These are phyloP conservation scores for Sicyos baderoa DNA, from an alignment of 306 rosid genomes.

Conservation along the genomic window DNA sequence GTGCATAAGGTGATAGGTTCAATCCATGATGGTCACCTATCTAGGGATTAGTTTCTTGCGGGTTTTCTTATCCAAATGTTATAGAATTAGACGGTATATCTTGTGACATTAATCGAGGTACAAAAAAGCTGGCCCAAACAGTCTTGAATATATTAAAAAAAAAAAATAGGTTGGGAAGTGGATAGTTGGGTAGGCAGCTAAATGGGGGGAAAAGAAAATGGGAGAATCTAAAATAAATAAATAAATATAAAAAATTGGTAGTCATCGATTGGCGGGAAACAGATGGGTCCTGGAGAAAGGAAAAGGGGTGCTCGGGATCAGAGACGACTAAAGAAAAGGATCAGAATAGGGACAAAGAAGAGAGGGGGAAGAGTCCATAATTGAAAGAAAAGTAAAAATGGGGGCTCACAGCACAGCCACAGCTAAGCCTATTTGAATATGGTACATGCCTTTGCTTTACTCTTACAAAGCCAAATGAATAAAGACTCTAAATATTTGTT, in stretches of 20 bases:
- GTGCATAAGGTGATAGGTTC: no score
- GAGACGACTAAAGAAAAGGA: constrained; percentile 46
- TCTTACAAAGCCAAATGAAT: constrained; percentile 25
- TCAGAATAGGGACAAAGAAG: constrained; percentile 25
- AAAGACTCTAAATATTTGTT: constrained; percentile 29
- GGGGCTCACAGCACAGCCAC: constrained; percentile 20
- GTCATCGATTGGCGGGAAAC: constrained; percentile 26
- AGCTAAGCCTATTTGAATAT: constrained; percentile 24
- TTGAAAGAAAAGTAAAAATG: constrained; percentile 39
- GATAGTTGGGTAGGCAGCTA: no score
- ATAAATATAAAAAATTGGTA: neutral
- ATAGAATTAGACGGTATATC: no score
- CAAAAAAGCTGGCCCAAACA: no score
- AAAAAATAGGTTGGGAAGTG: no score
- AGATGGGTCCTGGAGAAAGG: constrained; percentile 48
- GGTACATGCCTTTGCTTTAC: constrained; percentile 36
- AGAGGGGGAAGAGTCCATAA: constrained; percentile 29
- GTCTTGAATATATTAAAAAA: no score
- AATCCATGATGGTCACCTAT: no score
- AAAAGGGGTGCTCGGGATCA: constrained; percentile 64
- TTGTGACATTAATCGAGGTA: no score
- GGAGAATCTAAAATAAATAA: constrained; percentile 7
- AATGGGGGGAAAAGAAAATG: neutral
- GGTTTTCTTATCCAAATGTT: no score
- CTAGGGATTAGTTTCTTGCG: no score